phyloP scores from a whole-genome alignment of 1,139 yeast genomes.

The Yamadazyma taylorii region DNA sequence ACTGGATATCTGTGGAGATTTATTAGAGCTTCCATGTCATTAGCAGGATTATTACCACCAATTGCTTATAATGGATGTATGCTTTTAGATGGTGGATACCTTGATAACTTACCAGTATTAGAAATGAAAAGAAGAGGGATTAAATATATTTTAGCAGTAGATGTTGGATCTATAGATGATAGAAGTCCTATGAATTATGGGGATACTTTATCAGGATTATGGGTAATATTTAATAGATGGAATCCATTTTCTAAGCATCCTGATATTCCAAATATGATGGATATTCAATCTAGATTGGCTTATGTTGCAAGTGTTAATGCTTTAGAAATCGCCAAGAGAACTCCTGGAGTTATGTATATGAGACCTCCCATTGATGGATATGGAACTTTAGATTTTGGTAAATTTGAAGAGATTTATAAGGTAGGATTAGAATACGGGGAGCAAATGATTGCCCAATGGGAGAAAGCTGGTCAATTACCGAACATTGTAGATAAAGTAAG shows the following conservation, averaged over 20 bases:
- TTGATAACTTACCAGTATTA: conserved; percentile 87
- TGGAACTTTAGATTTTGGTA: conserved; percentile 90
- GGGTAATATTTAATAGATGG: conserved; percentile 88
- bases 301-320: conserved; percentile 96
- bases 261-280: conserved; percentile 91
- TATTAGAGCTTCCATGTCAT: conserved; percentile 93
- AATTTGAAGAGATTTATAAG: conserved; percentile 83
- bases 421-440: conserved; percentile 82
- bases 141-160: conserved; percentile 87
- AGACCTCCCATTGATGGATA: conserved; percentile 93
- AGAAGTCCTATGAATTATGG: conserved; percentile 90
- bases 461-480: conserved; percentile 56
- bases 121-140: conserved; percentile 93
- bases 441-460: conserved; percentile 53
- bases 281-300: conserved; percentile 88
- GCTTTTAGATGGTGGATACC: conserved; percentile 94
- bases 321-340: conserved; percentile 76
- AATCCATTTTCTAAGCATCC: conserved; percentile 89
- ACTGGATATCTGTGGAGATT: conserved; percentile 95
- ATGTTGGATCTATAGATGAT: conserved; percentile 94
- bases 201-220: conserved; percentile 86
- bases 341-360: conserved; percentile 85
- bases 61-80: conserved; percentile 86
- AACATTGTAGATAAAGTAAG: conserved; percentile 52
- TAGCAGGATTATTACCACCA: conserved; percentile 92